Evolutionary conservation across 2,329 filamentous ascomycete genomes (phyloP), one percentile per base, ranked within the genome.

Genomic region (Aspergillus sojae): DNA sequence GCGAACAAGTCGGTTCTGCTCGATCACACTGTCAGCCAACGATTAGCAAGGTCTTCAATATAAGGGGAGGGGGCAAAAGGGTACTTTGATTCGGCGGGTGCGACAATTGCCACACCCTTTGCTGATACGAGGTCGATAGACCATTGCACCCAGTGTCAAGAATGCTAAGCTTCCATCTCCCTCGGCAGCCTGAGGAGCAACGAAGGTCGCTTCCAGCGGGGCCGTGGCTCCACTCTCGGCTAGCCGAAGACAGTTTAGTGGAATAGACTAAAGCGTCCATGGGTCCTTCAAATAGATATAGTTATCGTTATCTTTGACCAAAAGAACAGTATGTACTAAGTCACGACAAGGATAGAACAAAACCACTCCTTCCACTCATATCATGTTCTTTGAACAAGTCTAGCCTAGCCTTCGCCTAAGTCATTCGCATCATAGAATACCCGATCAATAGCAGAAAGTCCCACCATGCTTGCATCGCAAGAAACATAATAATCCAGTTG

Each of bases 391-490:
- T 19, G 16, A 19, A 9, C 36, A 41, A n/a, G 36, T 41, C 16
- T 41, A 19, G 6, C 36, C 36, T 19, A 41, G 36, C 36, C 36
- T 14, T 41, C 36, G 16, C 7, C n/a, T 41, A 41, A 2, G n/a
- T n/a, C n/a, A 41, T 10, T n/a, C 19, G 39, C 7, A 41, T 6
- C 16, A 46, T 46, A 23, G 43, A 30, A n/a, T 58, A 58, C 11
- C 45, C 57, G 6, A 50, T 32, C 6, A 48, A 43, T 39, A 59
- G 23, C 23, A 54, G 21, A n/a, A 60, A 19, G 34, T 60, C 58
- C 58, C 58, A 60, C 58, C 58, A 60, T 11, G 58, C 48, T 11
- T 60, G 58, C 19, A 26, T 36, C 26, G 58, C 26, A 11, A 60
- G 34, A 32, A 60, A 54, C 46, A 60, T 54, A 3, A 60, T 19